Evolutionary conservation across 306 rosid species (phyloP).

Genomic region (Casuarina equisetifolia): DNA sequence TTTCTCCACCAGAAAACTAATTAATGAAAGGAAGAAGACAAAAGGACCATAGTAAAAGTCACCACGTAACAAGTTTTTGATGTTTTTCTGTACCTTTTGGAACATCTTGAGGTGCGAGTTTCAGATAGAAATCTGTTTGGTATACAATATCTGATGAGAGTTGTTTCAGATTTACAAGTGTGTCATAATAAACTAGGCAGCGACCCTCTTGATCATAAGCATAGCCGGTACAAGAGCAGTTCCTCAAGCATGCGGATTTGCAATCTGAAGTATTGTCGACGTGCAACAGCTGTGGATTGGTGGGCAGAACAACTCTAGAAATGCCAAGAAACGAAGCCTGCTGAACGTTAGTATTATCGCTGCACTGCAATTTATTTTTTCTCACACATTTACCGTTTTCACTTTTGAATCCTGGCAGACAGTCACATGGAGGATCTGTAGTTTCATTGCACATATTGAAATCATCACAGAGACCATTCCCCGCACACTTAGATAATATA

Average conservation of each 20-base stretch:
- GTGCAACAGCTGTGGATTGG: background rate
- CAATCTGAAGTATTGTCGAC: background rate
- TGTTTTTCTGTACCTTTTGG: background rate
- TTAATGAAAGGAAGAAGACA: background rate
- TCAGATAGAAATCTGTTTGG: conserved; percentile 9
- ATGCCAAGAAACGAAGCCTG: background rate
- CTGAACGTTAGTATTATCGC: background rate
- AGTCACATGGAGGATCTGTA: background rate
- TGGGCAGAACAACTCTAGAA: background rate
- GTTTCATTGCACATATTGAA: background rate
- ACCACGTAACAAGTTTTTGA: background rate
- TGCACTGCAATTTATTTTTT: background rate
- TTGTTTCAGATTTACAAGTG: background rate
- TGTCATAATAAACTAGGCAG: background rate
- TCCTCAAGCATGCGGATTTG: background rate
- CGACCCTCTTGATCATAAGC: background rate
- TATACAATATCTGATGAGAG: background rate
- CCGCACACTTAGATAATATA: too few species aligned
- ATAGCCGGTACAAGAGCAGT: conserved; percentile 20
- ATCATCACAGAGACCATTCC: background rate
- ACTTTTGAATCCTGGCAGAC: background rate
- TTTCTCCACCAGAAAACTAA: too few species aligned
- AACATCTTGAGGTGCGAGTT: conserved; percentile 12
- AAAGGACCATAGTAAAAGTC: background rate
- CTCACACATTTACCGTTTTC: background rate